These are phyloP conservation scores for Deinandra increscens DNA, from an alignment of 129 eudicot genomes.

Conservation along the genomic window DNA sequence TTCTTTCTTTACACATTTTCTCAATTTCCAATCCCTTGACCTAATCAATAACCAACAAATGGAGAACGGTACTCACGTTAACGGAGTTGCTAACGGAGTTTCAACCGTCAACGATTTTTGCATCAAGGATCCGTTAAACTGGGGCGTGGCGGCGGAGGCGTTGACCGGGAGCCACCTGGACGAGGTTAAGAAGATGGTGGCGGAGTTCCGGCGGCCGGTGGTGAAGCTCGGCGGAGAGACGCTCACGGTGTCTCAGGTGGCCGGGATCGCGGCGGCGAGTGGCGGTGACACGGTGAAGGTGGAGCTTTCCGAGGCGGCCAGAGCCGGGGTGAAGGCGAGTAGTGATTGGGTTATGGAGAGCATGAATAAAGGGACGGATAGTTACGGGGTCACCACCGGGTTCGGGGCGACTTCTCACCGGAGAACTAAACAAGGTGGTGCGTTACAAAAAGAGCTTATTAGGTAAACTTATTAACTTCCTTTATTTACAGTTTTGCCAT, in stretches of 20 bases:
- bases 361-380: conserved; percentile 41
- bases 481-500: not conserved
- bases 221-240: conserved; percentile 64
- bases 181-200: conserved; percentile 69
- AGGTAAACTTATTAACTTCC: conserved; percentile 22
- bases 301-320: conserved; percentile 34
- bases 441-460: conserved; percentile 42
- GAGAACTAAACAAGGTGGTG: conserved; percentile 44
- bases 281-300: conserved; percentile 24
- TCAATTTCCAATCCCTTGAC: not conserved
- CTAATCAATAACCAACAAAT: conserved; percentile 5
- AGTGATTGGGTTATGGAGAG: conserved; percentile 48
- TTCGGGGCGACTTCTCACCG: conserved; percentile 42
- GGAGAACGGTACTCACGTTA: conserved; percentile 30
- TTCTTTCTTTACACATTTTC: no score
- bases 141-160: conserved; percentile 63
- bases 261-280: conserved; percentile 45
- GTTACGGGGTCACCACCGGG: conserved; percentile 44
- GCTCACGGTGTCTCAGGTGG: conserved; percentile 61
- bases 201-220: conserved; percentile 54
- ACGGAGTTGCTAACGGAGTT: no score
- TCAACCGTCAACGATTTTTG: conserved; percentile 45
- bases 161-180: conserved; percentile 64
- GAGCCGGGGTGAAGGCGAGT: conserved; percentile 40
- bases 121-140: conserved; percentile 56